Evolutionary conservation across 108 stramenopile genomes (phyloP).

Genomic region (Chaetoceros tenuissimus): DNA sequence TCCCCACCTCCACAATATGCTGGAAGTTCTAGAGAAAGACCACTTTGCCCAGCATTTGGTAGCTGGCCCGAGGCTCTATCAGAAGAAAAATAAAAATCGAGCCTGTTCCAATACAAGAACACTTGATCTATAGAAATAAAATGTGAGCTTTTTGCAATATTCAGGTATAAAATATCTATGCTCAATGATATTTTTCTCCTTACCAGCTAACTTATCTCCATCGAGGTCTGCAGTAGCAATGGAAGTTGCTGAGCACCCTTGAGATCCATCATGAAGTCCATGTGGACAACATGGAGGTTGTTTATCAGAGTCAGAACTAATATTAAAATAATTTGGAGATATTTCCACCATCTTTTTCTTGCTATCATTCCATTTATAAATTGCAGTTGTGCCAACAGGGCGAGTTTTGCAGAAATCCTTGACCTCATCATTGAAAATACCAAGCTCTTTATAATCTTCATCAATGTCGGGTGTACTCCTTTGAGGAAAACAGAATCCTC

Average conservation of each 20-base stretch:
- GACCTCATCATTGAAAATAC: background rate
- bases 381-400: background rate
- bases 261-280: background rate
- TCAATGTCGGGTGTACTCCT: background rate
- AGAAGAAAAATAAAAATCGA: background rate
- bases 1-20: background rate
- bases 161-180: too few species aligned
- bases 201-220: background rate
- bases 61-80: background rate
- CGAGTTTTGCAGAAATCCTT: background rate
- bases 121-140: too few species aligned
- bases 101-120: background rate
- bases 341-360: background rate
- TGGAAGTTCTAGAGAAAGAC: background rate
- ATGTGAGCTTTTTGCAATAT: too few species aligned
- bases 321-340: background rate
- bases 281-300: background rate
- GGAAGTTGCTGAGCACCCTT: background rate
- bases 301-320: background rate
- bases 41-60: background rate
- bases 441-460: background rate
- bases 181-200: too few species aligned
- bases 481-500: background rate
- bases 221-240: background rate
- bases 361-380: background rate